Evolutionary conservation across 2,329 filamentous ascomycete genomes (phyloP).

Genomic region (Xylaria sp.): DNA sequence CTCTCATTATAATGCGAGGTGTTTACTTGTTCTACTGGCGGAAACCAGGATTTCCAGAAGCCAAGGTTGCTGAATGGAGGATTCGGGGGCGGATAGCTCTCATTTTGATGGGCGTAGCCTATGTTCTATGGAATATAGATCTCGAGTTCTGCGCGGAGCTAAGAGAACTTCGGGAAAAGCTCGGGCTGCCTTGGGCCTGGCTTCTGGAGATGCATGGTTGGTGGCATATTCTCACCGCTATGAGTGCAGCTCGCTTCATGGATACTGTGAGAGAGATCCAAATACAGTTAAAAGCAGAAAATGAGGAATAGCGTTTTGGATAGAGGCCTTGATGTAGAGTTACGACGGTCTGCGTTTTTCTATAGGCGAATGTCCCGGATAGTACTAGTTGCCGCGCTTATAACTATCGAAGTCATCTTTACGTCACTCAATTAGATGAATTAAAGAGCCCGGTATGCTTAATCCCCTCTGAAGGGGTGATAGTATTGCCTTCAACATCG

Average conservation of each 20-base stretch:
- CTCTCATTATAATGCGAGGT: slow-evolving; percentile 48
- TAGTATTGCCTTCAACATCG: not conserved
- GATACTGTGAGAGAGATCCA: slow-evolving; percentile 47
- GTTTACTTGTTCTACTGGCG: slow-evolving; percentile 50
- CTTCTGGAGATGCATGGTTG: slow-evolving; percentile 69
- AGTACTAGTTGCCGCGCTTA: not conserved
- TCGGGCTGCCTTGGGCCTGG: slow-evolving; percentile 66
- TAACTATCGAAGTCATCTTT: not conserved
- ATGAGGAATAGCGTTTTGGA: slow-evolving; percentile 15
- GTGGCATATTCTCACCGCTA: slow-evolving; percentile 71
- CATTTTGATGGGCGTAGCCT: slow-evolving; percentile 55
- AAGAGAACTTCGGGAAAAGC: slow-evolving; percentile 53
- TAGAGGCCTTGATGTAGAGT: not conserved
- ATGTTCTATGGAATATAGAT: slow-evolving; percentile 67
- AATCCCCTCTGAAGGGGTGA: no score
- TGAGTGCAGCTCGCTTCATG: slow-evolving; percentile 60
- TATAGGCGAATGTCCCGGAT: not conserved
- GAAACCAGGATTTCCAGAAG: slow-evolving; percentile 45
- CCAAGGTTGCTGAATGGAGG: slow-evolving; percentile 44
- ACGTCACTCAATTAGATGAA: not conserved
- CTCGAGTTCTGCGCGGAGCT: slow-evolving; percentile 62
- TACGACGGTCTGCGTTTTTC: not conserved
- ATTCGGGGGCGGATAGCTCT: slow-evolving; percentile 46
- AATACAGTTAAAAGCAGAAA: slow-evolving; percentile 29
- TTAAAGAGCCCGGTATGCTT: not conserved